phyloP scores from a whole-genome alignment of 805 yeast genomes.

The Kluyveromyces siamensis region DNA sequence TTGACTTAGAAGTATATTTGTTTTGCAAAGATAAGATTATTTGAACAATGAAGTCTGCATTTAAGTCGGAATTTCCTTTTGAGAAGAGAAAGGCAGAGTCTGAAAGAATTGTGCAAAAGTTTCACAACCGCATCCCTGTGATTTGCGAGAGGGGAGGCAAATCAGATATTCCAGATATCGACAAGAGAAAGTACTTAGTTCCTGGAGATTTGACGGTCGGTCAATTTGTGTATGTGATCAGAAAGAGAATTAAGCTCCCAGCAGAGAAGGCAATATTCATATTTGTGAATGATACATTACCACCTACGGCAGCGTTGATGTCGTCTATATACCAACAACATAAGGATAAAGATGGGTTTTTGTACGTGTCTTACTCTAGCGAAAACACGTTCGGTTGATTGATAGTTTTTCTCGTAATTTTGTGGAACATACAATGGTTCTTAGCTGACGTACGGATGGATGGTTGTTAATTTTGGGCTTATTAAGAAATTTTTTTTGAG shows the following conservation, averaged over 20 bases:
- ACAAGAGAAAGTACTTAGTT: constrained; percentile 92
- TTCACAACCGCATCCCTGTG: constrained; percentile 86
- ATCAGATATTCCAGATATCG: constrained; percentile 91
- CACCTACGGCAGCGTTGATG: constrained; percentile 97
- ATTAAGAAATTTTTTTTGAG: not conserved
- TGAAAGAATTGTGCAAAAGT: constrained; percentile 78
- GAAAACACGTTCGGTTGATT: constrained; percentile 88
- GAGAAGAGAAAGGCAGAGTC: constrained; percentile 95
- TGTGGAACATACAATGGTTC: not conserved
- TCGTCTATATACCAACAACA: constrained; percentile 92
- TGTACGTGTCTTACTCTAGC: constrained; percentile 92
- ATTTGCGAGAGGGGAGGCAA: constrained; percentile 97
- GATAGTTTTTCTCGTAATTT: not conserved
- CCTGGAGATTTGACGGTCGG: constrained; percentile 96
- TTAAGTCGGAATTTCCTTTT: constrained; percentile 69
- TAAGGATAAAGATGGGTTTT: constrained; percentile 95
- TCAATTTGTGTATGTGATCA: constrained; percentile 93
- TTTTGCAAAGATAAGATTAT: no score
- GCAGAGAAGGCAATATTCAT: constrained; percentile 97
- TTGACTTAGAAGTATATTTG: no score
- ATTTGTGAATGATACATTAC: constrained; percentile 92
- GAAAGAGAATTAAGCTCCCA: constrained; percentile 91
- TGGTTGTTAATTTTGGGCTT: not conserved
- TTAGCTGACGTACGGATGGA: not conserved
- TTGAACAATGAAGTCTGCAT: constrained; percentile 25